These are phyloP conservation scores for Jaapia argillacea DNA, from an alignment of 768 basidiomycete genomes.

Conservation along the genomic window DNA sequence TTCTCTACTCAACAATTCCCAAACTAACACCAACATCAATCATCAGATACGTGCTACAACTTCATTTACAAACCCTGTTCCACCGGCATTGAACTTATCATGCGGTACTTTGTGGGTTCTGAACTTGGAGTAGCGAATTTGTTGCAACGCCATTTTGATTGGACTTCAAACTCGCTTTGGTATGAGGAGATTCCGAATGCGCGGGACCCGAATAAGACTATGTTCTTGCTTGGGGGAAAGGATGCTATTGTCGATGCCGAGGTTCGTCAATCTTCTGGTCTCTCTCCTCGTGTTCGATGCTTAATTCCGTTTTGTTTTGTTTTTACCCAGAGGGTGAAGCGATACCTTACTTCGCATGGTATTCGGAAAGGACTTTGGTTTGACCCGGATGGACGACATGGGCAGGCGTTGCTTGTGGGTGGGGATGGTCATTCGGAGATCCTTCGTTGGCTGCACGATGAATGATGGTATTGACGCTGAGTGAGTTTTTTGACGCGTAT, in stretches of 20 bases:
- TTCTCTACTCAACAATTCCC: too few relatives aligned
- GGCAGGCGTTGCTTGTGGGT: constrained; percentile 37
- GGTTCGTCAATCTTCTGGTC: background rate
- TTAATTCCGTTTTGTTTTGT: background rate
- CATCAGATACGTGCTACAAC: constrained; percentile 61
- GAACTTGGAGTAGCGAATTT: constrained; percentile 86
- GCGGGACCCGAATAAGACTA: constrained; percentile 48
- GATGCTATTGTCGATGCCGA: constrained; percentile 72
- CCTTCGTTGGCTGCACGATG: constrained; percentile 39
- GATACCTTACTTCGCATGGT: constrained; percentile 60
- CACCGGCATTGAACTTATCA: constrained; percentile 68
- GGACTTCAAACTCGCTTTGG: constrained; percentile 84
- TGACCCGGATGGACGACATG: constrained; percentile 47
- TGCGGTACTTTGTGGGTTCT: constrained; percentile 81
- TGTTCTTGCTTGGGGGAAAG: constrained; percentile 75
- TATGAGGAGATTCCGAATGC: constrained; percentile 84
- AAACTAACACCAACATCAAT: too few relatives aligned
- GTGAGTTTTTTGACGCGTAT: too few relatives aligned
- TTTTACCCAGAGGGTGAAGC: background rate
- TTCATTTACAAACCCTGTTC: constrained; percentile 49
- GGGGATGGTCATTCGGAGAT: constrained; percentile 40
- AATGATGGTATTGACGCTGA: too few relatives aligned
- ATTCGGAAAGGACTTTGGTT: constrained; percentile 46
- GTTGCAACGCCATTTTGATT: constrained; percentile 75
- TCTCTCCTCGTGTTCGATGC: background rate